These are phyloP conservation scores for Abelmoschus esculentus DNA, from an alignment of 345 rosid genomes.

Conservation along the genomic window DNA sequence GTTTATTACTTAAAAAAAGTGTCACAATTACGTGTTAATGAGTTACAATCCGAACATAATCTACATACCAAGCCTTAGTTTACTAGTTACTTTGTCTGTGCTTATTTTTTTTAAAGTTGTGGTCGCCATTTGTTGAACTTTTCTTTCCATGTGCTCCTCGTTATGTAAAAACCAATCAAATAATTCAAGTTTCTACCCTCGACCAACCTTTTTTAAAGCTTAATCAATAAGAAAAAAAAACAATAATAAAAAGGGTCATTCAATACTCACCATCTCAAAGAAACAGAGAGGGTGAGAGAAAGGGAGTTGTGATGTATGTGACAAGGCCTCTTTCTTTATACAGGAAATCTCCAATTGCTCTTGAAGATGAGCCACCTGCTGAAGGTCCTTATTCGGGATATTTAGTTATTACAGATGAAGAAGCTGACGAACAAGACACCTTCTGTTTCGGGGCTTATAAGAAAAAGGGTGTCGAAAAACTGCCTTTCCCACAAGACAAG, in stretches of 20 bases:
- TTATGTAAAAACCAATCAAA: background rate
- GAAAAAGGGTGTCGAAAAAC: conserved; percentile 33
- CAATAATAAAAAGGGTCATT: background rate
- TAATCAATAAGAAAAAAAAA: conserved; percentile 5
- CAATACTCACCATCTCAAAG: background rate
- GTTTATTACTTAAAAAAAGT: background rate
- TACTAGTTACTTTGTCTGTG: background rate
- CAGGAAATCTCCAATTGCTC: conserved; percentile 33
- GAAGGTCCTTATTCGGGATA: conserved; percentile 59
- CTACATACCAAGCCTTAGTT: background rate
- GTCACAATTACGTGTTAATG: background rate
- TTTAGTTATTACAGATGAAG: conserved; percentile 60
- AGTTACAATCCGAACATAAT: background rate
- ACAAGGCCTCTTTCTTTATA: conserved; percentile 50
- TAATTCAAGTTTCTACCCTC: background rate
- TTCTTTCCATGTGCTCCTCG: background rate
- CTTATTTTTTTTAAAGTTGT: background rate
- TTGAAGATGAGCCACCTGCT: conserved; percentile 39
- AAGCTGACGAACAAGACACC: conserved; percentile 47
- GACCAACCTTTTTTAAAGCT: background rate
- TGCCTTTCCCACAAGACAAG: conserved; percentile 71
- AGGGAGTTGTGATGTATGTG: conserved; percentile 31
- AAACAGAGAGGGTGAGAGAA: background rate
- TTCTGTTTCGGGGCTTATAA: conserved; percentile 46
- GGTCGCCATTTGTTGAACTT: background rate